Base-by-base conservation (phyloP, 164 flowering plant genomes). In the Tinospora cordifolia region DNA sequence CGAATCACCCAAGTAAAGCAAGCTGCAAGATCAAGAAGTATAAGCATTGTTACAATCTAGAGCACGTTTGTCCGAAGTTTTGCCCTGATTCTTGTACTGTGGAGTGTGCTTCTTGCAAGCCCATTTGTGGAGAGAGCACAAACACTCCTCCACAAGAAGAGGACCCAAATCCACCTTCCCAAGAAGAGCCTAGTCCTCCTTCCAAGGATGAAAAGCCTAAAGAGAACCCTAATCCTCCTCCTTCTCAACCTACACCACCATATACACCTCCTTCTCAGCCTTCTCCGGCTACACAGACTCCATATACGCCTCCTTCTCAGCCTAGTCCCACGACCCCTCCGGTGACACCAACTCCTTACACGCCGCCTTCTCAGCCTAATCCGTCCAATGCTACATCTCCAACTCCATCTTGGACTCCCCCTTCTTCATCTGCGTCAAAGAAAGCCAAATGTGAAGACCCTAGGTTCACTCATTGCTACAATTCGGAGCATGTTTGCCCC, bases 1-100 rank as follows among this genome's bases (percentile, higher is more conserved):
- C 59, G 3, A 51, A 51, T 51, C 21, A 41, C 46, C 46, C 46
- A 26, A 25, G 63, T 25, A 21, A 11, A 11, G 63, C 30, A 60
- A 60, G 27, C 27, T 60, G 63, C 25, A 60, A 21, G 30, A 25
- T 25, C 4, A 60, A 60, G 71, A 71, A 69, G 58, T 81, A 77
- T 78, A 83, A 83, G 65, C 8, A 70, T 1, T 84, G 87, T 36
- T 70, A 79, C 62, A 82, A 84, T 44, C 49, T 82, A 14, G 83
- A 41, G 66, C 84, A 80, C 73, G 83, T 72, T 21, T 85, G 81
- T 73, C 86, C 82, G 14, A 68, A 74, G 72, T 77, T 66, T 66
- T 85, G 87, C 54, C 80, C 82, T 19, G 74, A 74, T 65, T 7
- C 60, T 1, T 81, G 88, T 67, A 12, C 57, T 0, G 82, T 82